Conservation (phyloP, 768 basidiomycete species). For the Inosperma sp. region DNA sequence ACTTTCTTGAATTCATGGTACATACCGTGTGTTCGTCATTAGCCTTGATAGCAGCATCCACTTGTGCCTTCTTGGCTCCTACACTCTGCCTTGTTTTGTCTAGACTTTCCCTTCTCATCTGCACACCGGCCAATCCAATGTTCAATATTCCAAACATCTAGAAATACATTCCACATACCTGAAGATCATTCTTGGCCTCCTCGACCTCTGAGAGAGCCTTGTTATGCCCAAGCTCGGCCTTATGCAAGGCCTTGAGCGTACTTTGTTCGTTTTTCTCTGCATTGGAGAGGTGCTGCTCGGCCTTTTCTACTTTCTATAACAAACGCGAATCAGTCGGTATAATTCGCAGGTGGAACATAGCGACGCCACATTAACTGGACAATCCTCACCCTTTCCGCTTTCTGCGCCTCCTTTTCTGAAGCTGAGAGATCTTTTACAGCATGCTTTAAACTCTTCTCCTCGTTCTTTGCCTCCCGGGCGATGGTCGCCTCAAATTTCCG, state of each 20-base stretch:
- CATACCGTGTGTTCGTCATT: conserved; percentile 24
- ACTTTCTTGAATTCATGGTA: background rate
- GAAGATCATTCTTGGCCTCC: conserved; percentile 40
- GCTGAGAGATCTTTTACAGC: conserved; percentile 49
- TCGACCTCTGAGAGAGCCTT: conserved; percentile 39
- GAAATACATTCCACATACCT: too few species aligned
- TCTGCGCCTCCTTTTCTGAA: conserved; percentile 50
- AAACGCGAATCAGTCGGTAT: background rate
- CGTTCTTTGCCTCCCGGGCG: conserved; percentile 47
- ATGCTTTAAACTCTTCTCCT: conserved; percentile 46
- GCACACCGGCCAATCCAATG: too few species aligned
- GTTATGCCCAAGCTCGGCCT: conserved; percentile 51
- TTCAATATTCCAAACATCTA: too few species aligned
- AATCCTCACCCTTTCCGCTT: conserved; percentile 46
- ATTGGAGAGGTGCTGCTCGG: conserved; percentile 31
- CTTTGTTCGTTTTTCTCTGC: conserved; percentile 48
- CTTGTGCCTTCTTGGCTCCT: conserved; percentile 21
- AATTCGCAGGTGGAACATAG: background rate
- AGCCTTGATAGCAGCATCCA: conserved; percentile 20
- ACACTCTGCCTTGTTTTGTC: conserved; percentile 20
- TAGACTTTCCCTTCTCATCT: conserved; percentile 20
- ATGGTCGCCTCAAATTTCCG: conserved; percentile 42
- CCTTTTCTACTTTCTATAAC: conserved; percentile 14
- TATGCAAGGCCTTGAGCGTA: conserved; percentile 45
- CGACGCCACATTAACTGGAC: background rate